Conservation (phyloP, 2,329 filamentous ascomycete genomes). For the Fusarium sp. region DNA sequence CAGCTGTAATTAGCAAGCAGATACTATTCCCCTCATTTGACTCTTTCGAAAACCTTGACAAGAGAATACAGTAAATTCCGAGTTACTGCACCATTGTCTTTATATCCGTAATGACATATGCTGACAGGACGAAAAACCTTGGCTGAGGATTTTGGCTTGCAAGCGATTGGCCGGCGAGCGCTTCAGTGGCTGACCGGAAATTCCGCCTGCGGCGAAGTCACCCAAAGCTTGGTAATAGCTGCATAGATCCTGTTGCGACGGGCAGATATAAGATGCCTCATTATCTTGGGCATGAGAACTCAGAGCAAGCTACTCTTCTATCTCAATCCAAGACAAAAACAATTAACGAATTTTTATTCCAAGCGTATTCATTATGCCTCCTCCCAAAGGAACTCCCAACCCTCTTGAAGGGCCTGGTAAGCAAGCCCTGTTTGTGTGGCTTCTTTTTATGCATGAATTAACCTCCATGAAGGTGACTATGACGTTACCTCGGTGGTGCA, state of each 20-base stretch:
- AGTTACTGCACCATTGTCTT: background rate
- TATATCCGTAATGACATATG: background rate
- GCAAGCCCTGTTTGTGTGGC: rapidly evolving
- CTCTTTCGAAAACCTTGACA: background rate
- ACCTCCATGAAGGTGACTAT: background rate
- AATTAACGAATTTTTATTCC: background rate
- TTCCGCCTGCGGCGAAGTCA: background rate
- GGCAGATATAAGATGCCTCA: background rate
- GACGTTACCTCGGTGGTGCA: background rate
- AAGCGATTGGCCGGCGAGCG: background rate
- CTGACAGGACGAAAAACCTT: background rate
- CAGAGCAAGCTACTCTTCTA: background rate
- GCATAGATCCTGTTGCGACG: rapidly evolving
- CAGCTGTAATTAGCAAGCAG: background rate
- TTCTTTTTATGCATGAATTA: background rate
- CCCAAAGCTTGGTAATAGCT: background rate
- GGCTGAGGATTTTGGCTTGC: background rate
- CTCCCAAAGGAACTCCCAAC: conserved; percentile 1
- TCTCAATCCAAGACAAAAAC: no score
- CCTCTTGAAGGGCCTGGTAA: conserved; percentile 14
- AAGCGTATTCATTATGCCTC: background rate
- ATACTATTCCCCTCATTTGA: background rate
- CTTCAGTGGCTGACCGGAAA: background rate
- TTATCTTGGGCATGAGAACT: background rate
- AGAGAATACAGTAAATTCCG: background rate